These are phyloP conservation scores for Ricinus communis DNA, from an alignment of 345 rosid genomes.

Conservation along the genomic window DNA sequence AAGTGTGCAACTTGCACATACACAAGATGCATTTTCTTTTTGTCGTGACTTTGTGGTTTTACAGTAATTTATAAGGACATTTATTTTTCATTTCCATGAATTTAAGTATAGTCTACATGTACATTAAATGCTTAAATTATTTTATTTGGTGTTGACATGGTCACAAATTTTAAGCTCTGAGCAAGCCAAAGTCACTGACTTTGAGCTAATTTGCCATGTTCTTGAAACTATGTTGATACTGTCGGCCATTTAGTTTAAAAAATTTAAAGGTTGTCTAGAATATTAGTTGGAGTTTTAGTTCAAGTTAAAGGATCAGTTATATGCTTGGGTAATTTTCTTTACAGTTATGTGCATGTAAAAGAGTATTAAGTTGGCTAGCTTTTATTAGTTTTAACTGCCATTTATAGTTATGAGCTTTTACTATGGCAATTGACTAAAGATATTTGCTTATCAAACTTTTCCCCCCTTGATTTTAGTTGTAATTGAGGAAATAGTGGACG, in stretches of 20 bases:
- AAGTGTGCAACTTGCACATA: conserved; percentile 7
- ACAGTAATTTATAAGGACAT: neutral
- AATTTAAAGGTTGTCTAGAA: neutral
- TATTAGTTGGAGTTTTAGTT: neutral
- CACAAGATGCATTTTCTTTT: neutral
- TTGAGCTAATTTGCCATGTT: neutral
- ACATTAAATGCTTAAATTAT: neutral
- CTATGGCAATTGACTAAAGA: neutral
- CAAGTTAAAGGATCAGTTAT: neutral
- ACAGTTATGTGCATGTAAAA: neutral
- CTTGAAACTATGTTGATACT: neutral
- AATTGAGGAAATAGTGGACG: conserved; percentile 90
- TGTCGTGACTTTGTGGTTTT: neutral
- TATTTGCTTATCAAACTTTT: neutral
- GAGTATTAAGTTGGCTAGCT: no score
- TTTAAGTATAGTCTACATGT: neutral
- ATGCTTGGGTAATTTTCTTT: neutral
- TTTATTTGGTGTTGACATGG: neutral
- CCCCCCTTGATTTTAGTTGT: conserved; percentile 43
- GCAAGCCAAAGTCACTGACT: neutral
- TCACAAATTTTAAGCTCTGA: neutral
- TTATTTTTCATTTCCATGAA: neutral
- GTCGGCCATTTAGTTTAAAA: neutral
- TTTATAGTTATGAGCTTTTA: neutral
- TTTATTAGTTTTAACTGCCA: neutral